These are phyloP conservation scores for Nemophila menziesii DNA, from an alignment of 257 asterid genomes.

Conservation along the genomic window DNA sequence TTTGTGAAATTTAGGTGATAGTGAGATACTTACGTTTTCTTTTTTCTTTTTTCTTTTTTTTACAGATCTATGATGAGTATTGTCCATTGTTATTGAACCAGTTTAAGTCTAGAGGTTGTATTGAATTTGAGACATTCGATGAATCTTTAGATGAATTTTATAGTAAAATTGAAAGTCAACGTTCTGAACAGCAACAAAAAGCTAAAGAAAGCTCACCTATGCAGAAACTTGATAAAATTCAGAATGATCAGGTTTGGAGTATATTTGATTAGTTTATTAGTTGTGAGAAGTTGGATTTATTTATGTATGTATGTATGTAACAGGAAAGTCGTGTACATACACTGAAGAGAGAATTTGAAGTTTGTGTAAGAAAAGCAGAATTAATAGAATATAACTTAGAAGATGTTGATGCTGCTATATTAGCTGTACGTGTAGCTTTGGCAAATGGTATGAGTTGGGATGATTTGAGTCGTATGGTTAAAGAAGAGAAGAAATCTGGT, in stretches of 20 bases:
- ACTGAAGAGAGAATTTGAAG: constrained; percentile 75
- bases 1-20: no score
- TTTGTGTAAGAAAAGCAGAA: constrained; percentile 59
- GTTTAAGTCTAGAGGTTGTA: constrained; percentile 65
- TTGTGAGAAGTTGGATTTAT: not conserved
- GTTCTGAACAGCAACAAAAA: constrained; percentile 79
- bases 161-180: constrained; percentile 97
- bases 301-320: constrained; percentile 3
- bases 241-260: constrained; percentile 69
- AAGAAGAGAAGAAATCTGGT: constrained; percentile 95
- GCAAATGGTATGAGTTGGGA: constrained; percentile 99
- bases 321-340: constrained; percentile 91
- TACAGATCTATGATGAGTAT: constrained; percentile 92
- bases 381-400: constrained; percentile 87
- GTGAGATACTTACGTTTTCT: constrained; percentile 7
- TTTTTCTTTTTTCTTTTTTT: no score
- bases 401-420: constrained; percentile 86
- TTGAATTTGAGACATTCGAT: constrained; percentile 71
- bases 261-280: not conserved
- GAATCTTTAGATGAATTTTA: constrained; percentile 92
- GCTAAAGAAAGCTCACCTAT: constrained; percentile 81
- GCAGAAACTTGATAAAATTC: constrained; percentile 82
- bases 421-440: constrained; percentile 93
- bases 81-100: constrained; percentile 90
- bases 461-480: constrained; percentile 92